Evolutionary conservation across 805 yeast genomes (phyloP), one percentile per base, ranked within the genome.

Genomic region (Candida nitratophila): DNA sequence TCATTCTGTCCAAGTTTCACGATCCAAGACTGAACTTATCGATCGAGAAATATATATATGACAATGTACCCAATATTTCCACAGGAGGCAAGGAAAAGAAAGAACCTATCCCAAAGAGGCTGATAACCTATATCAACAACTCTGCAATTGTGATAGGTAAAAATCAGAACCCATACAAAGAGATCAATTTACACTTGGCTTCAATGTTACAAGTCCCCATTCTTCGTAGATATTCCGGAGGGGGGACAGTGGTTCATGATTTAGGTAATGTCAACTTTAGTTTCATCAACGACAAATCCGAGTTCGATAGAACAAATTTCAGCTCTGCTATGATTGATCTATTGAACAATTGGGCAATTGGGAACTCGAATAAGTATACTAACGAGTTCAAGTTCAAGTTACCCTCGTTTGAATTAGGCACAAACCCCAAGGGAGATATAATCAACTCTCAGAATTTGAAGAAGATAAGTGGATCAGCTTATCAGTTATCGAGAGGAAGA

Each of bases 171-270:
- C 95, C 96, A 2, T 91, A 91, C 87, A 77, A 80, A 46, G 99
- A 93, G 59, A 73, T 81, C 34, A 85, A 86, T 53, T 45, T 93
- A 2, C 71, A 77, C 0, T 55, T 77, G 14, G 64, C 86, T 5
- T 64, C 71, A 4, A 51, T 67, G 1, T 60, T 75, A 3, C 66
- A 67, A 3, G 71, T 86, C 22, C 91, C 95, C 0, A 56, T 90
- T 8, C 58, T 93, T 6, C 69, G 99, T 52, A 69, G 99, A 44
- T 68, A 75, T 40, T 82, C 93, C 9, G 99, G 99, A 0, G 99
- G 99, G 2, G 99, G 99, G 0, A 80, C 97, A 0, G 99, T 93
- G 1, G 96, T 89, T 11, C 99, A 93, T 60, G 99, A 91, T 61
- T 50, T 71, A 5, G 96, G 97, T 0, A 93, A 93, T 55, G 79